A percentile compares a stretch with the other conserved stretches of the same genome.
Evolutionary conservation across 2,329 filamentous ascomycete genomes (phyloP).

Genomic region (Calonectria montana): DNA sequence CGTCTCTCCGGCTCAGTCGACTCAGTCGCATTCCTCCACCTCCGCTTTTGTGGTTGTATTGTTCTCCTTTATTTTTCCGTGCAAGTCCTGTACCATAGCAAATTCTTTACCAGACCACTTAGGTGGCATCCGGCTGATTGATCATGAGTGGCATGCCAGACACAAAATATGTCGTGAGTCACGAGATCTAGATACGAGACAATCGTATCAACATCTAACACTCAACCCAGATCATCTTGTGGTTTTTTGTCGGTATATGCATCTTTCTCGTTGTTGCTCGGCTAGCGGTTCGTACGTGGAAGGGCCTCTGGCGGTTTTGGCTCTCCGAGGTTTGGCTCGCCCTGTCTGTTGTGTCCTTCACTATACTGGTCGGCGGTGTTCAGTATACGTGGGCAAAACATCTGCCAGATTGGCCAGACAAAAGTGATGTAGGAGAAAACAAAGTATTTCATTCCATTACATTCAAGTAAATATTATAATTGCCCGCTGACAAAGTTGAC

Average conservation of each 20-base stretch:
- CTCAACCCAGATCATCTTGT: not conserved
- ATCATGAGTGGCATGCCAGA: not conserved
- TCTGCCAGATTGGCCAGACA: not conserved
- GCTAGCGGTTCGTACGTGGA: not conserved
- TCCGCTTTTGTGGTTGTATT: not conserved
- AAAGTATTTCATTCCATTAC: not conserved
- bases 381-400: not conserved
- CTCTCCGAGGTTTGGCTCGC: not conserved
- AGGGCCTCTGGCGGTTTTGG: not conserved
- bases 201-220: not conserved
- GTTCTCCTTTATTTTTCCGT: too few relatives aligned
- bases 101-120: not conserved
- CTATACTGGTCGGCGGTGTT: not conserved
- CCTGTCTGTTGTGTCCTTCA: not conserved
- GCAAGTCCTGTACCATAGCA: not conserved
- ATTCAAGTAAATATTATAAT: not conserved
- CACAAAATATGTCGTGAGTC: not conserved
- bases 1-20: too few relatives aligned
- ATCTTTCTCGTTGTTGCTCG: not conserved
- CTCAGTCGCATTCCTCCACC: not conserved
- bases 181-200: not conserved
- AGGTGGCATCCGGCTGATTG: not conserved
- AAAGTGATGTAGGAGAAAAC: not conserved
- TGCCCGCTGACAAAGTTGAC: not conserved
- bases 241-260: not conserved